Base-by-base conservation (phyloP, 352 stramenopile genomes). In the Phytophthora tubulina region DNA sequence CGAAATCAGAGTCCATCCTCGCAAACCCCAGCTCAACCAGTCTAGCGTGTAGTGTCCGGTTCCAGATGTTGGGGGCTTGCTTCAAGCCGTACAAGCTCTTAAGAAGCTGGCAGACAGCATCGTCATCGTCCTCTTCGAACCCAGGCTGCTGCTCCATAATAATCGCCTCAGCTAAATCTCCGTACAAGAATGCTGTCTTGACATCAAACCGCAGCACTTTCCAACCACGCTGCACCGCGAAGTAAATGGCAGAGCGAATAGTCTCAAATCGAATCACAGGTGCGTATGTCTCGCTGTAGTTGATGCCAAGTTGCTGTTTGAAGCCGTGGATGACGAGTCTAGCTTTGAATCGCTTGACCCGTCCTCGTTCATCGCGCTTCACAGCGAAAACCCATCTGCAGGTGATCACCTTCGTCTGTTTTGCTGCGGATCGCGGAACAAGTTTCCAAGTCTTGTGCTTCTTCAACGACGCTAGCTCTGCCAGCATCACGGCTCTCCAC, bases 211-310 rank as follows among this genome's bases (percentile, higher is more conserved):
- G 52, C 2, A 70, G 21, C 1, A 70, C 49, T 1, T 27, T 27
- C 63, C 44, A 70, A 2, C 42, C 50, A 41, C 61, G 41, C 31
- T 42, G 50, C 38, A 62, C 39, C 7, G 60, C 17, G 38, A 55
- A 61, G 46, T 53, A 53, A 8, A 36, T 35, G 6, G 31, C 50
- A 15, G 32, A 4, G 4, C 50, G 31, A n/a, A 73, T 68, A 1
- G 57, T 61, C n/a, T 67, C 57, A 41, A 73, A 68, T 11, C 66
- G 50, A 2, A 66, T 66, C 2, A 72, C 46, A 6, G 63, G 62
- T 21, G 69, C 42, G 17, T 39, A 76, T 1, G 56, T 76, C 30
- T 76, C 41, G 4, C 3, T 17, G 33, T 73, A 76, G 50, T 61
- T 49, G 5, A 73, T 32, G 0, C 70, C 70, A n/a, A 45, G 65